Base-by-base conservation (phyloP, 345 rosid genomes). In the Kernera saxatilis region DNA sequence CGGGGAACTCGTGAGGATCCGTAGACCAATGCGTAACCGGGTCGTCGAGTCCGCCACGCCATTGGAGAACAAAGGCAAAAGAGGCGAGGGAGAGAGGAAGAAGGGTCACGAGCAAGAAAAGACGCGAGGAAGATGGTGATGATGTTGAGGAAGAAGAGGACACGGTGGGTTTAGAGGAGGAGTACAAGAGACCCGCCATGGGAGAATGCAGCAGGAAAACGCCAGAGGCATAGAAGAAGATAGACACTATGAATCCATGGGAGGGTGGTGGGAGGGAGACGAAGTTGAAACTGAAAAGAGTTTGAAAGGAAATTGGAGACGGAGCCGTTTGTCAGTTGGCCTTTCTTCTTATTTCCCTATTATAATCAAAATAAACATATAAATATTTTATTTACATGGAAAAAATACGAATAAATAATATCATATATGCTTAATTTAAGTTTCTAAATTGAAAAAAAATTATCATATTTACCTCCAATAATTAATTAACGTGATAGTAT, bases 51-150 rank as follows among this genome's bases (percentile, higher is more conserved):
- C 84, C 96, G 7, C 88, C 92, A 1, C 87, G 84, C 92, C 92
- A 89, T 82, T 87, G 96, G 11, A 87, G 85, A 54, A 85, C 12
- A 18, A 87, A 89, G n/a, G 92, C 89, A 45, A 89, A 79, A 39
- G 65, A 84, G 2, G 90, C 89, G 12, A 89, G 83, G 21, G 88
- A 69, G 5, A 85, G 73, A 6, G 91, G 89, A 12, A 87, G 84
- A 19, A 89, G 64, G 67, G 90, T 89, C 0, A 89, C 64, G 9
- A 89, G 77, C 22, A 83, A 59, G 15, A 83, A 26, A 19, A 88
- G 78, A 59, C 88, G 95, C 11, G 86, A 81, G 53, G 44, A 45
- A 64, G 78, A 73, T 25, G 79, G 75, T 13, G 78, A 36, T 23
- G 72, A 32, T 3, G 80, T 30, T 17, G 86, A 12, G 2, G 84